These are phyloP conservation scores for Blepharisma stoltei DNA, from an alignment of 73 alveolate genomes.

Conservation along the genomic window DNA sequence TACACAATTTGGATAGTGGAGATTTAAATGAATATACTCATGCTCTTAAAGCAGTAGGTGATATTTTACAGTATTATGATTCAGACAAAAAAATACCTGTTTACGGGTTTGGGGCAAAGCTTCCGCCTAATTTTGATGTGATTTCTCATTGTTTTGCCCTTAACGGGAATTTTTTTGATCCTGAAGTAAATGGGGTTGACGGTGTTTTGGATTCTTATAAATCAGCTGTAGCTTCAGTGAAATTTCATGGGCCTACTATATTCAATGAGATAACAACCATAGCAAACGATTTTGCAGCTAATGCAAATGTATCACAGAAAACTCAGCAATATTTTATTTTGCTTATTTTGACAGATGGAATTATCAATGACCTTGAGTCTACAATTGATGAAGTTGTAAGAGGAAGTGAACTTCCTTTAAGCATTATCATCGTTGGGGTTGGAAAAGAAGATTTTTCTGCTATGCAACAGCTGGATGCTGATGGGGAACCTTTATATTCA, in stretches of 20 bases:
- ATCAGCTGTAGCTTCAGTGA: slow-evolving; percentile 52
- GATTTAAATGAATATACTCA: slow-evolving; percentile 67
- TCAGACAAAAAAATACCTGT: slow-evolving; percentile 87
- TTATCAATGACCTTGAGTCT: slow-evolving; percentile 78
- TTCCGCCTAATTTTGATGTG: slow-evolving; percentile 57
- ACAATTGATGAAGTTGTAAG: slow-evolving; percentile 85
- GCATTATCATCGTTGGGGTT: slow-evolving; percentile 92
- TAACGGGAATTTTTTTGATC: slow-evolving; percentile 82
- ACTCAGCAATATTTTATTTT: slow-evolving; percentile 63
- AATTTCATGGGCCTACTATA: slow-evolving; percentile 92
- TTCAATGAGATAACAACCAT: slow-evolving; percentile 58
- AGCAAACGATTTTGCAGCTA: slow-evolving; percentile 58
- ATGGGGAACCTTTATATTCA: slow-evolving; percentile 75
- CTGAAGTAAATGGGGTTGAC: slow-evolving; percentile 82
- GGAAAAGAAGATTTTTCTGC: slow-evolving; percentile 87
- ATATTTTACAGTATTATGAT: slow-evolving; percentile 82
- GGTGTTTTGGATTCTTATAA: slow-evolving; percentile 80
- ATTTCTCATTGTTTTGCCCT: slow-evolving; percentile 90
- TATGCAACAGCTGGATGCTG: slow-evolving; percentile 90
- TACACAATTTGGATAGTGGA: slow-evolving; percentile 50
- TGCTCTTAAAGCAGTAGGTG: slow-evolving; percentile 78
- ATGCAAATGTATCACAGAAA: slow-evolving; percentile 50
- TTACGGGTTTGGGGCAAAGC: slow-evolving; percentile 93
- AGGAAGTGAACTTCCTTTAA: slow-evolving; percentile 86
- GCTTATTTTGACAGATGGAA: slow-evolving; percentile 93